Percentiles rank a stretch among this genome's conserved stretches.
These are phyloP conservation scores for Sambucus nigra DNA, from an alignment of 129 eudicot species.

Conservation along the genomic window DNA sequence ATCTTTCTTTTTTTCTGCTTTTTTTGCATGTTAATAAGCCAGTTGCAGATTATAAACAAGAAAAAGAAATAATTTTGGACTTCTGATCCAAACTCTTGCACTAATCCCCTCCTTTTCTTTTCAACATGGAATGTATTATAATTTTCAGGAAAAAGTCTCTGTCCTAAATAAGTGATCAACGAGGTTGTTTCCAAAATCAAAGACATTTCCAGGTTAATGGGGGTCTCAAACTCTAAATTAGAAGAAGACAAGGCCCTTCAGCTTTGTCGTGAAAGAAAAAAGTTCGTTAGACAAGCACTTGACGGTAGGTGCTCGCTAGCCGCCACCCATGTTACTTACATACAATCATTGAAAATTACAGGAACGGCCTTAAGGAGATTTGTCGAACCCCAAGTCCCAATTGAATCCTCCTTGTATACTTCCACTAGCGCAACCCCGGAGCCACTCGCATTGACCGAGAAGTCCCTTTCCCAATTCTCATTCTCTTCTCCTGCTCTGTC, in stretches of 20 bases:
- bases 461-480: constrained; percentile 46
- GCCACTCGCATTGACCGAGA: constrained; percentile 35
- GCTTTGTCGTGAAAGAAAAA: constrained; percentile 86
- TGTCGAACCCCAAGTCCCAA: constrained; percentile 52
- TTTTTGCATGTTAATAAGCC: too few species aligned
- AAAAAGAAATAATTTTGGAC: too few species aligned
- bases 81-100: not conserved
- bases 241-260: constrained; percentile 90
- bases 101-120: not conserved
- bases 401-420: constrained; percentile 38
- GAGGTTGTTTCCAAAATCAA: not conserved
- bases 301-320: constrained; percentile 92
- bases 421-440: constrained; percentile 59
- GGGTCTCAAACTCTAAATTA: constrained; percentile 68
- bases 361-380: constrained; percentile 71
- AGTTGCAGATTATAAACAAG: too few species aligned
- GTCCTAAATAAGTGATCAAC: not conserved
- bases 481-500: constrained; percentile 50
- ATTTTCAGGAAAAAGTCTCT: not conserved
- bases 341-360: constrained; percentile 48
- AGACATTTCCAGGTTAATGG: constrained; percentile 37
- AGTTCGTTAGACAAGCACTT: constrained; percentile 83
- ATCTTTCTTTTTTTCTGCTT: too few species aligned
- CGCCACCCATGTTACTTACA: constrained; percentile 68
- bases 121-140: not conserved